A percentile compares a stretch with the other conserved stretches of the same genome.
phyloP scores from a whole-genome alignment of 1,139 yeast genomes.

The Meyerozyma guilliermondii region DNA sequence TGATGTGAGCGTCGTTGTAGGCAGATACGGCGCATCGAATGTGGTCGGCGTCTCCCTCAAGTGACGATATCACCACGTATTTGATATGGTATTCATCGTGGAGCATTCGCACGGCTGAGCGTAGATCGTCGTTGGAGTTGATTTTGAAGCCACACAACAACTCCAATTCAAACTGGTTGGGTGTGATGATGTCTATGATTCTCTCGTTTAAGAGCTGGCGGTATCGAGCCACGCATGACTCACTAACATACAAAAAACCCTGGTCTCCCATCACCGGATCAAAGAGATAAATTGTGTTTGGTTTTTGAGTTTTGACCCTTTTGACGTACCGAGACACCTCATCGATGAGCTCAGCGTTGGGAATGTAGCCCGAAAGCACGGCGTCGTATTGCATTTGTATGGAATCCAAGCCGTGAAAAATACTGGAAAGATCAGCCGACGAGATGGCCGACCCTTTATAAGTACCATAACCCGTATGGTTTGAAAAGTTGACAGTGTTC shows the following conservation, averaged over 20 bases:
- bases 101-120: slow-evolving; percentile 41
- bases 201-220: slow-evolving; percentile 46
- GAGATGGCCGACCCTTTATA: slow-evolving; percentile 22
- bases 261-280: slow-evolving; percentile 97
- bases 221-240: slow-evolving; percentile 64
- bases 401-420: slow-evolving; percentile 38
- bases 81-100: slow-evolving; percentile 49
- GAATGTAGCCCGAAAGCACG: slow-evolving; percentile 32
- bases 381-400: slow-evolving; percentile 27
- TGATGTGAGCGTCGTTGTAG: slow-evolving; percentile 9
- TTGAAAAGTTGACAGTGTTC: slow-evolving; percentile 39
- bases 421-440: neutral
- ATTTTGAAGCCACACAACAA: slow-evolving; percentile 55
- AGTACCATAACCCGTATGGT: slow-evolving; percentile 45
- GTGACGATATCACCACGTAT: slow-evolving; percentile 68
- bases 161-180: slow-evolving; percentile 90
- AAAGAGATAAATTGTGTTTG: slow-evolving; percentile 48
- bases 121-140: slow-evolving; percentile 33
- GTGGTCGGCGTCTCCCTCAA: slow-evolving; percentile 5
- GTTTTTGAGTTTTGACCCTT: slow-evolving; percentile 10
- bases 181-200: slow-evolving; percentile 68
- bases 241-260: slow-evolving; percentile 73
- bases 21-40: slow-evolving; percentile 8
- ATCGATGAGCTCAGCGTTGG: slow-evolving; percentile 25
- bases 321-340: slow-evolving; percentile 12